Base-by-base conservation (phyloP, 306 rosid genomes). In the Arachis hypogaea region DNA sequence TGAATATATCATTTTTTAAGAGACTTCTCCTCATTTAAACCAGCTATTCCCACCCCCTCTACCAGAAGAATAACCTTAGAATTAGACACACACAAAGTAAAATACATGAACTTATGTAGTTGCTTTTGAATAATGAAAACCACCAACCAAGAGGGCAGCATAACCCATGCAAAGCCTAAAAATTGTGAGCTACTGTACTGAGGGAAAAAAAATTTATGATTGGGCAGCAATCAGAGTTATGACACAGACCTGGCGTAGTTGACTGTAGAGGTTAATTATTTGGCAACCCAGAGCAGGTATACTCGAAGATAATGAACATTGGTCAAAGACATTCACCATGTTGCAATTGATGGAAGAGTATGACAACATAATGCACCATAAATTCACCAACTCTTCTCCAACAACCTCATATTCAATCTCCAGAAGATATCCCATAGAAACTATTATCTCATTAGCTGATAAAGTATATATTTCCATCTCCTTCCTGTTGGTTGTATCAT, bases 211-310 rank as follows among this genome's bases (percentile, higher is more conserved):
- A 33, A 43, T 11, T 42, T 18, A 47, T 59, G 59, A 45, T 61
- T 66, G 45, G 59, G 50, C 64, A 71, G 41, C 22, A 38, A 74
- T 81, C 74, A 80, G 65, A 64, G 71, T 74, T 62, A 57, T 52
- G 28, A 64, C 59, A 85, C 90, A 9, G 82, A 93, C 98, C 98
- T 91, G 97, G 57, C 98, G 94, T 76, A 91, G 91, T 85, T 93
- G 92, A 80, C 97, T 59, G 62, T 89, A 91, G 74, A 93, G 88
- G 72, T 69, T 69, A 78, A 91, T 63, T 77, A 88, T 80, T 74
- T 86, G 94, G 76, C 94, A 85, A 46, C 92, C 96, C 80, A 86
- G 80, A 30, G 82, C 80, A 52, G 77, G 73, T 69, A 89, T 70
- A 68, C 73, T 83, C 38, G 82, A 80, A 66, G 82, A 60, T 70